phyloP scores from a whole-genome alignment of 257 asterid species.

The Solanum chmielewskii region DNA sequence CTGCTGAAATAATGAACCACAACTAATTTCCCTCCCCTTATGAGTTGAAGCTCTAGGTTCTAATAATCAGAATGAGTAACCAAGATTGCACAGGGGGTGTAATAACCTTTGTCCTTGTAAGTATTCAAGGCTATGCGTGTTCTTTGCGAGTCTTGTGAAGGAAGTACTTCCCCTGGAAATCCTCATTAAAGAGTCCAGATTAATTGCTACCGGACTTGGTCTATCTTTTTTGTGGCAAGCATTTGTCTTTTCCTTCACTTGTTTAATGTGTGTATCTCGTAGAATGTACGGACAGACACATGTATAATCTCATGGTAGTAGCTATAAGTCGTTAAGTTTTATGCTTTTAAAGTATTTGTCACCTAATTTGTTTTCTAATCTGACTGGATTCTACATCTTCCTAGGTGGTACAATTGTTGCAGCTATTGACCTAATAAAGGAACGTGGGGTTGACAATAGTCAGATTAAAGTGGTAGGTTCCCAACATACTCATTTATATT shows the following conservation, averaged over 20 bases:
- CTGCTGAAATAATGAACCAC: not conserved
- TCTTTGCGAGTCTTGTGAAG: not conserved
- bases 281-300: not conserved
- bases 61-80: not conserved
- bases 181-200: not conserved
- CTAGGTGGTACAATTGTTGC: conserved; percentile 90
- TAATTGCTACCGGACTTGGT: not conserved
- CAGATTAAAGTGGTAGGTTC: conserved; percentile 82
- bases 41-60: not conserved
- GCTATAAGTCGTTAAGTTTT: not conserved
- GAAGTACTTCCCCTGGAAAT: not conserved
- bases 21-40: not conserved
- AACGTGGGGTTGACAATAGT: conserved; percentile 64
- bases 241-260: not conserved
- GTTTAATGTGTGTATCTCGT: not conserved
- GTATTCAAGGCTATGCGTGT: not conserved
- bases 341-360: not conserved
- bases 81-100: not conserved
- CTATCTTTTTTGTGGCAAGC: not conserved
- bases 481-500: not conserved
- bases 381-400: not conserved
- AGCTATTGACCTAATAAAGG: conserved; percentile 72
- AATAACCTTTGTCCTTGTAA: not conserved
- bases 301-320: not conserved
- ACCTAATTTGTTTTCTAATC: not conserved